These are phyloP conservation scores for Coniochaeta ligniaria DNA, from an alignment of 2,329 filamentous ascomycete species.

Conservation along the genomic window DNA sequence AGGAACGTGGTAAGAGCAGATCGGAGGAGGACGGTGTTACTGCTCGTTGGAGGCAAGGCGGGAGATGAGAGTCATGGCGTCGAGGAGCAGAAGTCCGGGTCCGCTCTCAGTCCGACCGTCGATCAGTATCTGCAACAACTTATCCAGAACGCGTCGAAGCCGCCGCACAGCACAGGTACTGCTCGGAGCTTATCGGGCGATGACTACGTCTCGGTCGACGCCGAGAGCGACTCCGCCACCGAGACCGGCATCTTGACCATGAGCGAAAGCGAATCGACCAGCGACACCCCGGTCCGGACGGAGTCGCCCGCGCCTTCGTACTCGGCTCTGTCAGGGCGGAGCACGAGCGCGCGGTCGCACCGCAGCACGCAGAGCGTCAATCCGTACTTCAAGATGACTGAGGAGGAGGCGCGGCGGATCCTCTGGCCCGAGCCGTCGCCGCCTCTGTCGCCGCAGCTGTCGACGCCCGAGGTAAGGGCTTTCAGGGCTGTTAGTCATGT, in stretches of 20 bases:
- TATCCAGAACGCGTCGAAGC: background rate
- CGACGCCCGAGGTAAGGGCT: background rate
- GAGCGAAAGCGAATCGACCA: background rate
- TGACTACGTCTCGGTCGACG: background rate
- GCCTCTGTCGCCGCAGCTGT: background rate
- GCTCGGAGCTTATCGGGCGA: background rate
- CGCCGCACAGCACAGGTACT: background rate
- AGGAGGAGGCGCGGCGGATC: slow-evolving; percentile 30
- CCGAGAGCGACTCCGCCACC: background rate
- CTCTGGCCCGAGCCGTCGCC: slow-evolving; percentile 21
- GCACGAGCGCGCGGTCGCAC: background rate
- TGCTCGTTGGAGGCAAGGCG: background rate
- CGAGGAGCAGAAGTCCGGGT: background rate
- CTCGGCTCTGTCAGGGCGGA: background rate
- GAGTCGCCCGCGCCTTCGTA: slow-evolving; percentile 2
- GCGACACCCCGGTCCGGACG: background rate
- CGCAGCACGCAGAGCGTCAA: background rate
- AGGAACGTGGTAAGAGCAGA: slow-evolving; percentile 15
- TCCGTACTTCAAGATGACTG: slow-evolving; percentile 20
- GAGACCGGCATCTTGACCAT: background rate
- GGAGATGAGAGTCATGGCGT: background rate
- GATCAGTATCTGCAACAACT: background rate
- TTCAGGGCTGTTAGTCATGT: background rate
- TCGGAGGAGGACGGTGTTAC: background rate
- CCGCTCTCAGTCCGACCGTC: background rate